Evolutionary conservation across 495 filamentous ascomycete genomes (phyloP).

Genomic region (Cercophora scortea): DNA sequence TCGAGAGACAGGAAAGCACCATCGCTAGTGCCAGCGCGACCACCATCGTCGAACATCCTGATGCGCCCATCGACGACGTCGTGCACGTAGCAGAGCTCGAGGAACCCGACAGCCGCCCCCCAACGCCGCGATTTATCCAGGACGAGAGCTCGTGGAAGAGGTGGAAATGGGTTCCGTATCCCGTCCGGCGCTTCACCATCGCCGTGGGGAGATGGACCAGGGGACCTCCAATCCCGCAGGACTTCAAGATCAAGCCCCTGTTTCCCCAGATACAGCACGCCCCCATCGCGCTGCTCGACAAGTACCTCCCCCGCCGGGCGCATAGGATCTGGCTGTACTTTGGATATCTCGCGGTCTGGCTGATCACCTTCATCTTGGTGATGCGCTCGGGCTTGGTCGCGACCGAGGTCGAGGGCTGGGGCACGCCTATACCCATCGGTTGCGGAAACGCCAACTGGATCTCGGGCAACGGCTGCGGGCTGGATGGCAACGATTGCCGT

Average conservation of each 20-base stretch:
- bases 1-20: slow-evolving; percentile 7
- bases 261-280: slow-evolving; percentile 62
- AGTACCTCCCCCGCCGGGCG: slow-evolving; percentile 52
- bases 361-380: slow-evolving; percentile 61
- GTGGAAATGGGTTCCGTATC: slow-evolving; percentile 43
- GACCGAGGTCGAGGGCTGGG: slow-evolving; percentile 62
- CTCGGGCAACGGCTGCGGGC: slow-evolving; percentile 63
- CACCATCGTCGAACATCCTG: slow-evolving; percentile 21
- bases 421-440: slow-evolving; percentile 54
- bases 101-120: slow-evolving; percentile 18
- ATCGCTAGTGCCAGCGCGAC: slow-evolving; percentile 7
- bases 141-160: slow-evolving; percentile 27
- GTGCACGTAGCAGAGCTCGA: slow-evolving; percentile 17
- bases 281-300: slow-evolving; percentile 55
- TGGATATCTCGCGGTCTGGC: slow-evolving; percentile 61
- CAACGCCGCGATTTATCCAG: slow-evolving; percentile 32
- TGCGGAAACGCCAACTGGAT: slow-evolving; percentile 62
- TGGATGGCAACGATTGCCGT: slow-evolving; percentile 74
- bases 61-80: slow-evolving; percentile 21
- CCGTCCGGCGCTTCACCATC: slow-evolving; percentile 30
- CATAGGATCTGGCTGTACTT: slow-evolving; percentile 53
- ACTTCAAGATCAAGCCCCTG: slow-evolving; percentile 58
- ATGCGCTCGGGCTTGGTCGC: slow-evolving; percentile 55
- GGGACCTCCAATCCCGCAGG: slow-evolving; percentile 59
- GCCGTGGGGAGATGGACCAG: slow-evolving; percentile 55